phyloP scores from a whole-genome alignment of 2,329 filamentous ascomycete species.

The Clonostachys sp. region DNA sequence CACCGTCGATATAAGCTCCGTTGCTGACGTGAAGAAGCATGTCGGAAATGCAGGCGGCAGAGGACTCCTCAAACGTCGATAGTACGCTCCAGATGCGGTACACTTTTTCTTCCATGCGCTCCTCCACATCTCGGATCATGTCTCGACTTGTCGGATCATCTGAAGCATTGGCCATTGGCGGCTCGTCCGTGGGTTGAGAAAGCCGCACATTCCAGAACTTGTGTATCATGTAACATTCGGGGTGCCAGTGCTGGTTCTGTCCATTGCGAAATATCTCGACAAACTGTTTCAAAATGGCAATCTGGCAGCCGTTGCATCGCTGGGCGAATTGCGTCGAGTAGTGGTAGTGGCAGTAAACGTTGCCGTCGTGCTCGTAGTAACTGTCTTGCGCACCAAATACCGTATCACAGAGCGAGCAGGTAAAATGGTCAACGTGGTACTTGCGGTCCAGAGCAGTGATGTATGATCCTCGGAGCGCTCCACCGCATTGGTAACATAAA shows the following conservation, averaged over 20 bases:
- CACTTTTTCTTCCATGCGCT: slow-evolving; percentile 95
- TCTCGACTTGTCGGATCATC: slow-evolving; percentile 62
- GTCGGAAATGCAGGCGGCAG: slow-evolving; percentile 95
- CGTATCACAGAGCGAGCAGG: slow-evolving; percentile 92
- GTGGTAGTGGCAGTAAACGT: slow-evolving; percentile 97
- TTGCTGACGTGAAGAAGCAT: slow-evolving; percentile 99
- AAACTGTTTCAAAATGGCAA: slow-evolving; percentile 96
- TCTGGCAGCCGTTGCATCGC: slow-evolving; percentile 93
- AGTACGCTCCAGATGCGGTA: slow-evolving; percentile 98
- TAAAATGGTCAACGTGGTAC: slow-evolving; percentile 99
- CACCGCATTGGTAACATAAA: slow-evolving; percentile 87
- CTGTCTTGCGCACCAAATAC: slow-evolving; percentile 98
- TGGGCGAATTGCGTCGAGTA: slow-evolving; percentile 98
- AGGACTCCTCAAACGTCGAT: slow-evolving; percentile 95
- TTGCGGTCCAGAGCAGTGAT: slow-evolving; percentile 97
- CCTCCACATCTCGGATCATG: slow-evolving; percentile 77
- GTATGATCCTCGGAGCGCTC: slow-evolving; percentile 91
- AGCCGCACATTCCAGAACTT: slow-evolving; percentile 99
- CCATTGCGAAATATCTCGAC: slow-evolving; percentile 98
- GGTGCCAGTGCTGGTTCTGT: slow-evolving; percentile 98
- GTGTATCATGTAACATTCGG: slow-evolving; percentile 99
- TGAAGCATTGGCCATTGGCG: slow-evolving; percentile 32
- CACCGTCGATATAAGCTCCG: slow-evolving; percentile 90
- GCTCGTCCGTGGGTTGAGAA: slow-evolving; percentile 51
- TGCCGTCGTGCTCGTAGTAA: slow-evolving; percentile 96